Evolutionary conservation across 257 asterid genomes (phyloP), one percentile per base, ranked within the genome.

Genomic region (Nicotiana paniculata): DNA sequence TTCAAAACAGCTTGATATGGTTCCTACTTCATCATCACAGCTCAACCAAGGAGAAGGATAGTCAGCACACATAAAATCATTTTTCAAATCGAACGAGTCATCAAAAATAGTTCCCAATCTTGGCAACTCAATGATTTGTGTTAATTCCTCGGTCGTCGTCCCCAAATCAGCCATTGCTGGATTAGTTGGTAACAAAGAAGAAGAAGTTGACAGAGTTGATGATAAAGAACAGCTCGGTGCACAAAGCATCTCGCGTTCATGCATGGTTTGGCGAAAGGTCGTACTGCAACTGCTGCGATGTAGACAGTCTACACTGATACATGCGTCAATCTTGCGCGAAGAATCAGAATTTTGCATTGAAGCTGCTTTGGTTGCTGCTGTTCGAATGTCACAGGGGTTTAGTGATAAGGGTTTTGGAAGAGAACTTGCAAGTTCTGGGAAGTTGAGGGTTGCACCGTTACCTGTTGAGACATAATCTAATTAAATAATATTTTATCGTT

Each of bases 321-420:
- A 43, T 2, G 3, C 1, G 8, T 43, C 51, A 11, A 8, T 8
- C 1, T 43, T 43, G 0, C 11, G 33, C 13, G 82, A 12, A 13
- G n/a, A 69, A 3, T 89, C 92, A 39, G 89, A 84, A 1, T 86
- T 85, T 5, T 84, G 90, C 98, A 92, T 93, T 9, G 96, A 91
- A 0, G 98, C 98, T 3, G 98, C 96, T 85, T 92, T 93, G 9
- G 96, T 84, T 1, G 97, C 96, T 0, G 98, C 98, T 0, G 89
- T 92, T 86, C 92, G 98, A 3, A 93, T 90, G 77, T 93, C 98
- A 0, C 95, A 91, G 0, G 97, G 93, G 84, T 85, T 85, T 53
- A 82, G 88, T 0, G 97, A 92, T 5, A 64, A 90, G 0, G 98
- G 98, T 1, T 93, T 90, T 12, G 98, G 97, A 75, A 93, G 82